phyloP scores from a whole-genome alignment of 2,329 filamentous ascomycete species.

The Trematosphaeria pertusa region DNA sequence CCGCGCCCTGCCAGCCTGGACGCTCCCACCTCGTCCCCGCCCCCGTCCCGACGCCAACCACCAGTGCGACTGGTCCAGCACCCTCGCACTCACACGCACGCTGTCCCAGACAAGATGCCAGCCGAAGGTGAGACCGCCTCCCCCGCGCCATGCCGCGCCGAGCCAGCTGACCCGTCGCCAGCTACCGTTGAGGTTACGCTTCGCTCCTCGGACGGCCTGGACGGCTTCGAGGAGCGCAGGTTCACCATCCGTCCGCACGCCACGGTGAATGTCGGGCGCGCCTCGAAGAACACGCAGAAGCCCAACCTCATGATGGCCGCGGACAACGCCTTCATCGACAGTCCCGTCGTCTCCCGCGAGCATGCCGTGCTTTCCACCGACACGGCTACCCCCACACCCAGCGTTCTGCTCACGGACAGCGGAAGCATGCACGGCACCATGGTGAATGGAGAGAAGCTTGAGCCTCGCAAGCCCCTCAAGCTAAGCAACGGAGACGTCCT shows the following conservation, averaged over 20 bases:
- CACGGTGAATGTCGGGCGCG: constrained; percentile 50
- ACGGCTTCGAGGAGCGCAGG: constrained; percentile 42
- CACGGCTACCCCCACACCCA: constrained; percentile 19
- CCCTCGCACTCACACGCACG: no score
- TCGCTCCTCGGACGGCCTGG: constrained; percentile 47
- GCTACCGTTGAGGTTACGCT: constrained; percentile 41
- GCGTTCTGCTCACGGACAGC: constrained; percentile 60
- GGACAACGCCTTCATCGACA: constrained; percentile 73
- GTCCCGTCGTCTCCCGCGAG: constrained; percentile 72
- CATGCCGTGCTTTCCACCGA: constrained; percentile 62
- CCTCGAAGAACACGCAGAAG: constrained; percentile 50
- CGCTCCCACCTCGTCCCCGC: not conserved
- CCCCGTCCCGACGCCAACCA: not conserved
- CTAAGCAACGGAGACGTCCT: constrained; percentile 42
- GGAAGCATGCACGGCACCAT: constrained; percentile 69
- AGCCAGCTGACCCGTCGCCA: constrained; percentile 20
- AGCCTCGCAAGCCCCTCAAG: constrained; percentile 24
- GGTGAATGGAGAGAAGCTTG: constrained; percentile 54
- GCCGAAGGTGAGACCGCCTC: constrained; percentile 5
- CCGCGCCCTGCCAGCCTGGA: not conserved
- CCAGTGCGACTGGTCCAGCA: no score
- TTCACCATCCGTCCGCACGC: constrained; percentile 35
- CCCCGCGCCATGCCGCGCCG: not conserved
- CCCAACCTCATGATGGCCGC: constrained; percentile 49
- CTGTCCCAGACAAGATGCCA: constrained; percentile 11